These are phyloP conservation scores for Lecanosticta acicola DNA, from an alignment of 2,329 filamentous ascomycete species.

Conservation along the genomic window DNA sequence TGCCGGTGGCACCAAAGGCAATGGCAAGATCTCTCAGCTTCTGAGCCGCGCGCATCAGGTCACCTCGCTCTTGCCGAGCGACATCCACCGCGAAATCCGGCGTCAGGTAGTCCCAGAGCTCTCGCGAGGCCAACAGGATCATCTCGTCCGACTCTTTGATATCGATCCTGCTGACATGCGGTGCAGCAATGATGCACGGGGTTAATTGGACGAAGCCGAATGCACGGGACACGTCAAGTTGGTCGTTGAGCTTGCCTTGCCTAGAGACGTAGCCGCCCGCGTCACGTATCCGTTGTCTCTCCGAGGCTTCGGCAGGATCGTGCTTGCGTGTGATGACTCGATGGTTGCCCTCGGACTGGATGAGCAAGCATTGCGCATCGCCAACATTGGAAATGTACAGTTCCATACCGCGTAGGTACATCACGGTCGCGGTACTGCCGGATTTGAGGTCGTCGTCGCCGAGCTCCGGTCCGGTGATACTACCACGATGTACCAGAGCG, in stretches of 20 bases:
- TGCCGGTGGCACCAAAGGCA: slow-evolving; percentile 85
- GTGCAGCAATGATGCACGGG: slow-evolving; percentile 86
- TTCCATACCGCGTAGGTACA: slow-evolving; percentile 84
- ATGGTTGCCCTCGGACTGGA: slow-evolving; percentile 79
- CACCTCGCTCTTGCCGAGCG: slow-evolving; percentile 74
- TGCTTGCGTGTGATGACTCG: slow-evolving; percentile 84
- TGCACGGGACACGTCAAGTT: slow-evolving; percentile 83
- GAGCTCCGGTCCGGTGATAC: slow-evolving; percentile 67
- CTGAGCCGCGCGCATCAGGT: slow-evolving; percentile 91
- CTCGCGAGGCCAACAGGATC: slow-evolving; percentile 81
- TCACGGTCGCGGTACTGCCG: slow-evolving; percentile 84
- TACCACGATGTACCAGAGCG: slow-evolving; percentile 60
- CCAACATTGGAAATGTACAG: slow-evolving; percentile 93
- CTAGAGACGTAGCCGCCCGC: slow-evolving; percentile 94
- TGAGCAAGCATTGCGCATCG: slow-evolving; percentile 90
- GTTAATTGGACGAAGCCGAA: slow-evolving; percentile 94
- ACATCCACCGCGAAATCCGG: slow-evolving; percentile 89
- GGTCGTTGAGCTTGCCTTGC: slow-evolving; percentile 87
- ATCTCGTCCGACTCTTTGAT: slow-evolving; percentile 89
- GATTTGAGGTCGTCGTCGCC: slow-evolving; percentile 85
- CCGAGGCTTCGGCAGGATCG: slow-evolving; percentile 78
- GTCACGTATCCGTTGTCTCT: slow-evolving; percentile 84
- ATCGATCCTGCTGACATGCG: slow-evolving; percentile 70
- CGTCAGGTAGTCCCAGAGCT: slow-evolving; percentile 91
- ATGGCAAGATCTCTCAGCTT: slow-evolving; percentile 93